Evolutionary conservation across 257 asterid species (phyloP).

Genomic region (Nemophila menziesii): DNA sequence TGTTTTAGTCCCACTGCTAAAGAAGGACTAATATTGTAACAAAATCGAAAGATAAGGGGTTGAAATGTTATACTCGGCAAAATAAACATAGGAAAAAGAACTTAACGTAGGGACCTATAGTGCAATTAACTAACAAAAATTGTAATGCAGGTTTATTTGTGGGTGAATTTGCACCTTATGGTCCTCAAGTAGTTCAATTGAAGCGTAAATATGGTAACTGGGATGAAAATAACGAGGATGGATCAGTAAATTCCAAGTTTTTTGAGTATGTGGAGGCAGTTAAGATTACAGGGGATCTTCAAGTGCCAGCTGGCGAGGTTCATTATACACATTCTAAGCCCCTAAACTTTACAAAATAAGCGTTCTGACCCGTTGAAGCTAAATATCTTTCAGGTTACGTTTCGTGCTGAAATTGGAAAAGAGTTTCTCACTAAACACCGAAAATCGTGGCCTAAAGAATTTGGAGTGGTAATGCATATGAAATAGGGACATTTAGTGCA

Average conservation of each 20-base stretch:
- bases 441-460: constrained; percentile 74
- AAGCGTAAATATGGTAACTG: constrained; percentile 93
- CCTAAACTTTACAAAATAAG: background rate
- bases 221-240: constrained; percentile 37
- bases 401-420: constrained; percentile 82
- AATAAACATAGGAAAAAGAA: no score
- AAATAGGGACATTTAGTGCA: no score
- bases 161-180: constrained; percentile 98
- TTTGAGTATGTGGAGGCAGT: constrained; percentile 97
- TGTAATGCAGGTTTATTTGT: constrained; percentile 58
- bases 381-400: constrained; percentile 51
- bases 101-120: no score
- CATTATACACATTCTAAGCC: background rate
- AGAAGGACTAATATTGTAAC: no score
- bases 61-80: no score
- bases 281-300: constrained; percentile 89
- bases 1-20: no score
- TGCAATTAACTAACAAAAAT: no score
- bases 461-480: constrained; percentile 65
- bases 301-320: constrained; percentile 97
- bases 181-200: constrained; percentile 82
- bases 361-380: constrained; percentile 1
- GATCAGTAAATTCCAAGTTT: constrained; percentile 69
- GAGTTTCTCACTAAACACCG: constrained; percentile 51
- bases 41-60: no score